These are phyloP conservation scores for Zalerion maritima DNA, from an alignment of 495 filamentous ascomycete species.

Conservation along the genomic window DNA sequence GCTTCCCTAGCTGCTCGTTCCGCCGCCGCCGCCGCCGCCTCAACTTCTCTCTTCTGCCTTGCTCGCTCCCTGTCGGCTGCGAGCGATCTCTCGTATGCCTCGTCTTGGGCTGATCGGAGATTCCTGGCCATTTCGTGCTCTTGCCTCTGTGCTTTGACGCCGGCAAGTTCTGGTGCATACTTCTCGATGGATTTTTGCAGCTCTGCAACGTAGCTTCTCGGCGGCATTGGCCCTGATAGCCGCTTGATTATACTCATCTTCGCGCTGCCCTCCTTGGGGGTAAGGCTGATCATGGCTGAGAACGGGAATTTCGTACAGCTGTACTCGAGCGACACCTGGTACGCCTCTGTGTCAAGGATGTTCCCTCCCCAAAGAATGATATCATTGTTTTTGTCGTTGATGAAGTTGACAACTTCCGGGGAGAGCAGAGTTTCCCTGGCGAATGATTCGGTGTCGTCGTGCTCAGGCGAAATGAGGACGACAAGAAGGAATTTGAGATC, in stretches of 20 bases:
- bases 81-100: constrained; percentile 80
- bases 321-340: constrained; percentile 72
- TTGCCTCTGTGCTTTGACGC: constrained; percentile 50
- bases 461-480: constrained; percentile 74
- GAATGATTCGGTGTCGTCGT: constrained; percentile 81
- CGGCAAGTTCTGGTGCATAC: constrained; percentile 52
- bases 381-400: constrained; percentile 57
- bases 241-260: constrained; percentile 78
- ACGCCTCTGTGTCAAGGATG: constrained; percentile 82
- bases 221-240: constrained; percentile 50
- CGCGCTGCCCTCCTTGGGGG: constrained; percentile 60
- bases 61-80: constrained; percentile 76
- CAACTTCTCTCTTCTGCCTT: constrained; percentile 56
- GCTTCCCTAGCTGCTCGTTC: constrained; percentile 39
- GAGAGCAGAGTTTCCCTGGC: constrained; percentile 67
- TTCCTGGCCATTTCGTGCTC: constrained; percentile 65
- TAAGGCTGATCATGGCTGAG: constrained; percentile 68
- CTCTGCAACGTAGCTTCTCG: constrained; percentile 53
- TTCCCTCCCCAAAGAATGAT: constrained; percentile 85
- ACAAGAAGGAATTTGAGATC: constrained; percentile 85
- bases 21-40: constrained; percentile 47
- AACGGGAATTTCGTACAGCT: constrained; percentile 85
- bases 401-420: constrained; percentile 53
- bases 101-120: constrained; percentile 72
- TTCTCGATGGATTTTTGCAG: constrained; percentile 54